Base-by-base conservation (phyloP, 495 filamentous ascomycete species). In the Aspergillus sclerotiicarbonarius region DNA sequence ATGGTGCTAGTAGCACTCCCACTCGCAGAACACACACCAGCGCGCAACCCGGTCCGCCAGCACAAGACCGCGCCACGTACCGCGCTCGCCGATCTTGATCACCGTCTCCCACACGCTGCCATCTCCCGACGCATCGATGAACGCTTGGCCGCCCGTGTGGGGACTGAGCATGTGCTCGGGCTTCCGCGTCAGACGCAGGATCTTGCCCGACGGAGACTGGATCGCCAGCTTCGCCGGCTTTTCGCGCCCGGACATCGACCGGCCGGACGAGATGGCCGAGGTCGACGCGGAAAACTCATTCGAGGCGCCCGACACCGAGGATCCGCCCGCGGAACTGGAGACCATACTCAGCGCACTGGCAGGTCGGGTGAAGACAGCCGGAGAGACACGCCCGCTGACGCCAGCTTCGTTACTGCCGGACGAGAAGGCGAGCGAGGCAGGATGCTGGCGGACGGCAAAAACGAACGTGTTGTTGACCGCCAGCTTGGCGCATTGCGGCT, bases 11-110 rank as follows among this genome's bases (percentile, higher is more conserved):
- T 80, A 72, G 71, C 84, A 85, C 59, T 90, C 84, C 94, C 94
- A 99, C 76, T 99, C 94, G 29, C 88, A 93, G 77, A 96, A 99
- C 20, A 99, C 94, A 74, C 95, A 98, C 94, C 94, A 99, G 59
- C 94, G 80, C 8, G 93, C 95, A 59, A 90, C 97, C 53, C 94
- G 82, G 78, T 99, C 94, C 12, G 94, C 94, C 18, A 99, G 80
- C 59, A 99, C 94, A 53, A 99, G 73, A 0, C 91, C 95, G 58
- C 94, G 84, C 94, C 94, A 98, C 25, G 87, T 82, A 0, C 94
- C 94, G 29, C 86, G 80, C 68, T 98, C 94, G 0, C 90, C 90
- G 71, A 93, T 91, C 77, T 98, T 98, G 71, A 98, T 96, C 45
- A 98, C 94, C 7, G 93, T 98, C 75, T 98, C 94, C 95, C 95